Percentiles rank a stretch among this genome's conserved stretches.
Evolutionary conservation across 768 basidiomycete species (phyloP).

Genomic region (Coprinopsis sp.): DNA sequence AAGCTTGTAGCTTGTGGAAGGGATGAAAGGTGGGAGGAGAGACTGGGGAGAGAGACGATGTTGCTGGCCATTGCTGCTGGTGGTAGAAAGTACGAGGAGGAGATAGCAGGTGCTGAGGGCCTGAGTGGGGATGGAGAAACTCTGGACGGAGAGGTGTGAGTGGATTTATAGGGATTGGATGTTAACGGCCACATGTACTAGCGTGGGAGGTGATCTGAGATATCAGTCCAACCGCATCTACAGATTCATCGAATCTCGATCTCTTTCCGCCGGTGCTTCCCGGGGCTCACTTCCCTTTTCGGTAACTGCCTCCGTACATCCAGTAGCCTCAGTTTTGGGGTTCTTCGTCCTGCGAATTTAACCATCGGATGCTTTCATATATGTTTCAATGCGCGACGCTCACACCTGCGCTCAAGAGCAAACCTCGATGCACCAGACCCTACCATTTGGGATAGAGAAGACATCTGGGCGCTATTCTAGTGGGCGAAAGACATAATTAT

Average conservation of each 20-base stretch:
- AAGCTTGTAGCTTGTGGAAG: constrained; percentile 72
- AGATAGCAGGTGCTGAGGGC: constrained; percentile 3
- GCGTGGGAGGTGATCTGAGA: background rate
- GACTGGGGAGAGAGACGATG: constrained; percentile 69
- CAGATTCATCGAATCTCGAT: constrained; percentile 17
- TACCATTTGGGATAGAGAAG: too few relatives aligned
- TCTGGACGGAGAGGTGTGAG: constrained; percentile 17
- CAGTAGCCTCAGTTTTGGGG: constrained; percentile 32
- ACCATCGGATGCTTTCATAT: constrained; percentile 8
- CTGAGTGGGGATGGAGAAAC: constrained; percentile 12
- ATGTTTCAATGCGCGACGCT: too few relatives aligned
- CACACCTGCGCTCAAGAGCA: too few relatives aligned
- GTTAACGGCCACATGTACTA: background rate
- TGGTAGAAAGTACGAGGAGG: constrained; percentile 13
- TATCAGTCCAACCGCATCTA: constrained; percentile 14
- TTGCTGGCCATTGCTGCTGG: constrained; percentile 24
- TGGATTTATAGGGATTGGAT: background rate
- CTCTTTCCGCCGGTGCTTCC: constrained; percentile 26
- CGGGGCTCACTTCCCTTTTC: constrained; percentile 12
- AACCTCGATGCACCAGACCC: too few relatives aligned
- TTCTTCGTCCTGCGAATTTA: constrained; percentile 19
- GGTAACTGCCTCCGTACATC: constrained; percentile 9
- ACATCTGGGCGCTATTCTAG: too few relatives aligned
- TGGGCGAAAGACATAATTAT: too few relatives aligned
- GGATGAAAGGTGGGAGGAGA: constrained; percentile 62